A percentile compares a stretch with the other conserved stretches of the same genome.
These are phyloP conservation scores for Pseudogymnoascus sp. DNA, from an alignment of 2,329 filamentous ascomycete genomes.

Conservation along the genomic window DNA sequence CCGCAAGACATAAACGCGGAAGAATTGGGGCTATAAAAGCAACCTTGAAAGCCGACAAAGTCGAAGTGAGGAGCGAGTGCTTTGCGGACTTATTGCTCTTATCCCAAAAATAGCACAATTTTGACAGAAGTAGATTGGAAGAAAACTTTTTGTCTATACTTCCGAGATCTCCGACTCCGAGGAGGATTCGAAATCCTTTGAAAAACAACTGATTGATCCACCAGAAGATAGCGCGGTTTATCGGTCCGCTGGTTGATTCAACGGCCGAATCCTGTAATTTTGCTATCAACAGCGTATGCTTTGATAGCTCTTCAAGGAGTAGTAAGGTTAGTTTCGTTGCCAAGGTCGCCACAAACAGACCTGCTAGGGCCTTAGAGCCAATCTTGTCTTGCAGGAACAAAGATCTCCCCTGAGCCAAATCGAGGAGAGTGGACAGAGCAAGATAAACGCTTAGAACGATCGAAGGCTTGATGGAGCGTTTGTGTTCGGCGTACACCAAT, in stretches of 20 bases:
- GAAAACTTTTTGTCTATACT: neutral
- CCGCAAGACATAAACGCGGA: conserved; percentile 33
- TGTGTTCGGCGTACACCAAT: conserved; percentile 8
- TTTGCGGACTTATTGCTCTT: neutral
- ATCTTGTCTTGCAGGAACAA: neutral
- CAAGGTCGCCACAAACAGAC: neutral
- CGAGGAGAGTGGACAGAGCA: conserved; percentile 6
- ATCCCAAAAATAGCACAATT: neutral
- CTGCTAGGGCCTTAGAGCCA: neutral
- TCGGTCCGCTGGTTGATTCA: conserved; percentile 10
- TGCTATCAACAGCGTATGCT: neutral
- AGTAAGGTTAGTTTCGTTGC: conserved; percentile 5
- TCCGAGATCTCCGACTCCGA: conserved; percentile 9
- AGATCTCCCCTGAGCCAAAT: conserved; percentile 8
- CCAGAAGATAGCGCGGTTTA: conserved; percentile 10
- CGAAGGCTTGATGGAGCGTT: conserved; percentile 12
- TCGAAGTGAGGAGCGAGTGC: neutral
- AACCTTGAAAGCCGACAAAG: neutral
- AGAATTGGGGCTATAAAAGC: conserved; percentile 23
- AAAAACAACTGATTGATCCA: conserved; percentile 12
- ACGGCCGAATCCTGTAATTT: neutral
- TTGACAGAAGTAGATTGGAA: neutral
- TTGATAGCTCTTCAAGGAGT: conserved; percentile 7
- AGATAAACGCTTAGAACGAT: conserved; percentile 10
- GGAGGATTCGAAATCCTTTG: neutral